Evolutionary conservation across 2,329 filamentous ascomycete genomes (phyloP), one percentile per base, ranked within the genome.

Genomic region (Herpotrichia juniperi): DNA sequence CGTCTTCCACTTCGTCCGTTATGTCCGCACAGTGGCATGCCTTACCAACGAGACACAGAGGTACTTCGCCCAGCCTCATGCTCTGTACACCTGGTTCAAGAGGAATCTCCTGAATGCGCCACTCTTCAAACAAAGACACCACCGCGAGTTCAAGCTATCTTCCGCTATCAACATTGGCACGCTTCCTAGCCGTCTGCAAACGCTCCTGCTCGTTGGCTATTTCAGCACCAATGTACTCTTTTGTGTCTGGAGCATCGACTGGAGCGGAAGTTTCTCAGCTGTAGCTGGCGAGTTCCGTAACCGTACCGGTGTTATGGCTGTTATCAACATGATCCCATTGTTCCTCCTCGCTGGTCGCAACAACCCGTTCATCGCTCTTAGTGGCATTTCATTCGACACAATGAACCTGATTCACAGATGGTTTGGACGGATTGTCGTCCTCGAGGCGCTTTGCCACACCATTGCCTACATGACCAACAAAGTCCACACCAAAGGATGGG

Each of bases 331-430:
- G 89, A 80, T 87, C 54, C 89, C 90, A 1, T 78, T 93, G 3
- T 89, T 92, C 74, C 72, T 92, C 44, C 79, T 92, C 70, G 87
- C 88, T 42, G 86, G 87, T 35, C 82, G 89, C 62, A 93, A 92
- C 77, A 93, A 93, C 74, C 88, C 88, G 19, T 79, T 93, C 58
- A 91, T 93, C 67, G 79, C 79, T 54, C 78, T 89, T 59, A 80
- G 90, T 47, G 85, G 86, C 55, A 86, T 93, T 58, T 90, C 87
- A 3, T 93, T 92, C 71, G 89, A 93, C 72, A 91, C 88, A 1
- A 92, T 90, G 80, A 93, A 93, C 76, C 75, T 93, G 55, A 79
- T 93, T 51, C 89, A 93, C 74, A 84, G 90, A 56, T 93, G 89
- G 89, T 83, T 91, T 57, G 89, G 89, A 62, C 85, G 89, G 32